Base-by-base conservation (phyloP, 208 protist species). In the Leptomonas seymouri region DNA sequence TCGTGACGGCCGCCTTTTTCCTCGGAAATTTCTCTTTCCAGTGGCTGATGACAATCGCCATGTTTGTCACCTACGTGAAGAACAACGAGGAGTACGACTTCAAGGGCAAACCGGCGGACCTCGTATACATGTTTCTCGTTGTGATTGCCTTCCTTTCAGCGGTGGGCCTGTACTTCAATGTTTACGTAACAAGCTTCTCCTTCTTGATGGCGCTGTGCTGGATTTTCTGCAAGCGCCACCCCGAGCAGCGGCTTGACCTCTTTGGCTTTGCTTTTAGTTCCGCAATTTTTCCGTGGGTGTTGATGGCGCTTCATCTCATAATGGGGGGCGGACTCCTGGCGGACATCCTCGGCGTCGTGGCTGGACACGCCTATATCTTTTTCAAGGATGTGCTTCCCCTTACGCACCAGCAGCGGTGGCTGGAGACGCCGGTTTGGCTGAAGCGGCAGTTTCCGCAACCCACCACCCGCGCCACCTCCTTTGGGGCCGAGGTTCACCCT, bases 151-250 rank as follows among this genome's bases (percentile, higher is more conserved):
- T 14, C 25, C 56, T 85, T 5, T 77, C 73, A 15, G 28, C 64
- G n/a, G 61, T 66, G 9, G 81, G 82, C 14, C 48, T 88, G 9
- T 48, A 78, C 16, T 57, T 93, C 6, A 59, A 70, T 14, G 36
- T 93, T 9, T 75, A 78, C 30, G 57, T 90, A 39, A 85, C 81
- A 7, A 90, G 86, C 60, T 86, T 82, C 65, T 76, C 82, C 23
- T 57, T 96, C 31, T 60, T 84, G 20, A 90, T 95, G 80, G 66
- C 86, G 5, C 78, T 97, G 21, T 93, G 88, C 69, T 97, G 93
- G 90, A 78, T 95, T n/a, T 94, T 91, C 60, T 97, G 90, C 81
- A 93, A 93, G 73, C 87, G 93, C 23, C 80, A 95, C 68, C 82
- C 86, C 0, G 77, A 83, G 51, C 46, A 82, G 45, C 66, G 66